Base-by-base conservation (phyloP, 495 filamentous ascomycete genomes). In the Podospora comata region DNA sequence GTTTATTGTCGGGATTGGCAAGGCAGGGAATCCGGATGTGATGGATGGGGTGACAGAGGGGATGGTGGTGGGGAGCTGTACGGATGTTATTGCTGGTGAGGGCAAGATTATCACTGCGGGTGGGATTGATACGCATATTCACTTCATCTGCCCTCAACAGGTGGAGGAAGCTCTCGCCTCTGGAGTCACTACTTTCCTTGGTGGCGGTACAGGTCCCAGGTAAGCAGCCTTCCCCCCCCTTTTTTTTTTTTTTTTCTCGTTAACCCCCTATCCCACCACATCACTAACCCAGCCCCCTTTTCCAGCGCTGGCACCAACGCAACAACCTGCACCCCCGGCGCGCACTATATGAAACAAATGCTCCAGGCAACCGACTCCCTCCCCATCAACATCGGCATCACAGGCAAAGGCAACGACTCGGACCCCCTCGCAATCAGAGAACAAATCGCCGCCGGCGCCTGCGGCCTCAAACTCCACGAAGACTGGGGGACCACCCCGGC, bases 141-240 rank as follows among this genome's bases (percentile, higher is more conserved):
- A 99, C 76, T 92, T 95, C 71, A 98, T 99, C 74, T 98, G 94
- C 76, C 95, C 96, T 15, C 95, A 99, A 75, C 95, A 99, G 79
- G 92, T 88, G 1, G 82, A 91, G 57, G 96, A 99, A 74, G 88
- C 93, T 9, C 81, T 98, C 44, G 86, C 93, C 15, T 92, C 93
- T 23, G 95, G 95, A 56, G 86, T 99, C 70, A 99, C 95, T 0
- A 94, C 95, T 0, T 87, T 98, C 82, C 82, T 99, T 2, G 95
- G 94, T 59, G 95, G 95, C 55, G 95, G 95, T 13, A 96, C 92
- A 15, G 95, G 95, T n/a, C 94, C 94, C 4, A 88, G 87, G 86
- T 87, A 74, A 74, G 78, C 15, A 48, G 11, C 34, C 5, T 0
- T 0, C 3, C 34, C 39, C 39, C 39, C 30, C 0, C 30, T 32